Evolutionary conservation across 2,329 filamentous ascomycete species (phyloP).

Genomic region (Rutstroemia sp.): DNA sequence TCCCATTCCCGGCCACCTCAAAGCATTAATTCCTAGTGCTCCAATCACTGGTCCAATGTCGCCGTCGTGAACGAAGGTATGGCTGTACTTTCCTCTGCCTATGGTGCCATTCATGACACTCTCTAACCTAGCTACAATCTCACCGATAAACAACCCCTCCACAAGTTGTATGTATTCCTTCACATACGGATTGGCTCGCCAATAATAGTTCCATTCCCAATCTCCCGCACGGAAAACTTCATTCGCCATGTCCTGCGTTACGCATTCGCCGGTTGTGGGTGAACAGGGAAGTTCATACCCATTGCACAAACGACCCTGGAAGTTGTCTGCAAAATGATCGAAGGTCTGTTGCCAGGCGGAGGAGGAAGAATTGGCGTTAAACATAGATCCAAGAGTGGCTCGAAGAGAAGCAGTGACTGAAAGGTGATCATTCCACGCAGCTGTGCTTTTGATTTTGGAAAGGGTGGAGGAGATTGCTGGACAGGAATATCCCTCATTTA

Average conservation of each 20-base stretch:
- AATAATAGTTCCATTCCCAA: slow-evolving; percentile 37
- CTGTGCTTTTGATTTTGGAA: slow-evolving; percentile 23
- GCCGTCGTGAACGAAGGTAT: slow-evolving; percentile 33
- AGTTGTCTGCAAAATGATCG: slow-evolving; percentile 35
- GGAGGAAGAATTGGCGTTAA: slow-evolving; percentile 24
- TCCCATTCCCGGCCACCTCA: slow-evolving; percentile 35
- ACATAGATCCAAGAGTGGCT: slow-evolving; percentile 26
- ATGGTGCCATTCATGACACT: slow-evolving; percentile 23
- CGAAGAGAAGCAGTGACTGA: slow-evolving; percentile 28
- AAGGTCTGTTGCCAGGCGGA: slow-evolving; percentile 31
- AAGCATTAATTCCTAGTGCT: slow-evolving; percentile 29
- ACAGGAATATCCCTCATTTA: slow-evolving; percentile 32
- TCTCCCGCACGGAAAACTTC: slow-evolving; percentile 35
- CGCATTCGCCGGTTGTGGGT: slow-evolving; percentile 26
- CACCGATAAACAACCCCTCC: slow-evolving; percentile 33
- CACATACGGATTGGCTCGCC: slow-evolving; percentile 30
- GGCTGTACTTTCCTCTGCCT: slow-evolving; percentile 15
- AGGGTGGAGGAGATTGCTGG: slow-evolving; percentile 22
- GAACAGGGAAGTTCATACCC: slow-evolving; percentile 32
- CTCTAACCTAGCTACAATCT: slow-evolving; percentile 29
- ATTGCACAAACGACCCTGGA: slow-evolving; percentile 34
- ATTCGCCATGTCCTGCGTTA: slow-evolving; percentile 28
- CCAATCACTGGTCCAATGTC: slow-evolving; percentile 28
- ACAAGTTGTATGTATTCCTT: slow-evolving; percentile 32
- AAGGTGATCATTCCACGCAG: slow-evolving; percentile 32